phyloP scores from a whole-genome alignment of 1,139 yeast genomes.

The Taiozyma onychis region DNA sequence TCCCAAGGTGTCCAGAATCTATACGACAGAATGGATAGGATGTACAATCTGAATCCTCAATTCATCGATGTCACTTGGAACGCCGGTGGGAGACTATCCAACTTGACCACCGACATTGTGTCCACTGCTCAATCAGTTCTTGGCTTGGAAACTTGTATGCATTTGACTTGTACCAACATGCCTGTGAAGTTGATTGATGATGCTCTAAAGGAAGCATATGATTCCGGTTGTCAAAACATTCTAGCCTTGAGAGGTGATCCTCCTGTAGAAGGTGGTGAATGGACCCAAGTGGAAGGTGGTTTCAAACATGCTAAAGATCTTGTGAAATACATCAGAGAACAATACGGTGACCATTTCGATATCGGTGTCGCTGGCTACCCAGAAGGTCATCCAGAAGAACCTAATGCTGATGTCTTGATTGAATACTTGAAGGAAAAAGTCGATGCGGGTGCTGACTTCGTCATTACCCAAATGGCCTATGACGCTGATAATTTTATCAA shows the following conservation, averaged over 20 bases:
- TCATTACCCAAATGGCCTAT: slow-evolving; percentile 89
- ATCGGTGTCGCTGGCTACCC: slow-evolving; percentile 78
- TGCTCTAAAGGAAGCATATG: slow-evolving; percentile 80
- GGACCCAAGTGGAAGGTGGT: slow-evolving; percentile 54
- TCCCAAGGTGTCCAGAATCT: slow-evolving; percentile 94
- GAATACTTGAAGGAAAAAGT: slow-evolving; percentile 76
- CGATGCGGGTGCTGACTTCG: slow-evolving; percentile 90
- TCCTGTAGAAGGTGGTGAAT: slow-evolving; percentile 55
- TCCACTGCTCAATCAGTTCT: slow-evolving; percentile 87
- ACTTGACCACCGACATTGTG: slow-evolving; percentile 84
- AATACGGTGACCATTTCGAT: slow-evolving; percentile 58
- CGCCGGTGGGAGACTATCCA: slow-evolving; percentile 88
- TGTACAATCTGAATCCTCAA: slow-evolving; percentile 88
- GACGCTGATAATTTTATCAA: slow-evolving; percentile 78
- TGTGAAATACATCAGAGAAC: slow-evolving; percentile 46
- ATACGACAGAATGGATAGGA: slow-evolving; percentile 95
- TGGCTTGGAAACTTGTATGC: slow-evolving; percentile 97
- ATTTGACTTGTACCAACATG: slow-evolving; percentile 96
- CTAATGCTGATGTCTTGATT: slow-evolving; percentile 50
- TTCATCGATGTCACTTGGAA: slow-evolving; percentile 97
- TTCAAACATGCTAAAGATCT: slow-evolving; percentile 69
- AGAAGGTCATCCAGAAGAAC: slow-evolving; percentile 79
- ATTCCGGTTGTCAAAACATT: slow-evolving; percentile 92
- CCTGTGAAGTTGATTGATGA: slow-evolving; percentile 72
- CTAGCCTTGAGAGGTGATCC: slow-evolving; percentile 86